Evolutionary conservation across 139 green algal species (phyloP).

Genomic region (Picochlorum sp.): DNA sequence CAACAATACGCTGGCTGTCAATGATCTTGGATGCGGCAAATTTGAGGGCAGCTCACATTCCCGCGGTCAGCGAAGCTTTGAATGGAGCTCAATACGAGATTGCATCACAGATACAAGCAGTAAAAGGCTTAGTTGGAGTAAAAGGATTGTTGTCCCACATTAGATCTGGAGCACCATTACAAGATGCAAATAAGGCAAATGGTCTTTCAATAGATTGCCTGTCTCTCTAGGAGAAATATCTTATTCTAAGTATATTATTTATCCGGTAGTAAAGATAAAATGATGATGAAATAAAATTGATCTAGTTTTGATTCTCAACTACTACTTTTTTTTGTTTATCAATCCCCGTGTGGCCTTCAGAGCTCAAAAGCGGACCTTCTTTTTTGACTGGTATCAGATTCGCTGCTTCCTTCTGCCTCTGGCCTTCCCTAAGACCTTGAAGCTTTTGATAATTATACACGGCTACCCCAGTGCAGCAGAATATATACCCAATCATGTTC

Average conservation of each 20-base stretch:
- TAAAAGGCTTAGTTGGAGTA: neutral
- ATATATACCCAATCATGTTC: conserved; percentile 73
- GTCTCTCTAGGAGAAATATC: neutral
- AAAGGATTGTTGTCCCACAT: conserved; percentile 6
- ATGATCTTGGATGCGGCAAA: neutral
- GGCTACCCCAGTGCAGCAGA: conserved; percentile 38
- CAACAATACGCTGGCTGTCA: neutral
- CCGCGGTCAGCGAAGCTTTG: neutral
- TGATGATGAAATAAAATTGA: neutral
- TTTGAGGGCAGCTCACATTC: neutral
- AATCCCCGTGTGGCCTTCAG: neutral
- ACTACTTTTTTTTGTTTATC: neutral
- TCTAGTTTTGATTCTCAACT: neutral
- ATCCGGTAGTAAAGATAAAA: too few relatives aligned
- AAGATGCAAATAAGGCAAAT: neutral
- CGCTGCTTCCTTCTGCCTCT: neutral
- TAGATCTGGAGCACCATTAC: neutral
- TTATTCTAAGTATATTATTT: too few relatives aligned
- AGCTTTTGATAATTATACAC: conserved; percentile 35
- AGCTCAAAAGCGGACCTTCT: neutral
- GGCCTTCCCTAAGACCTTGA: conserved; percentile 14
- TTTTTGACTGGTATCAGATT: neutral
- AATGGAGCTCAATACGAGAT: neutral
- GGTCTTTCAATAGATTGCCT: conserved; percentile 15
- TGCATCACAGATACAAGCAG: neutral